Conservation (phyloP, 768 basidiomycete species). For the Cyclocybe aegerita region DNA sequence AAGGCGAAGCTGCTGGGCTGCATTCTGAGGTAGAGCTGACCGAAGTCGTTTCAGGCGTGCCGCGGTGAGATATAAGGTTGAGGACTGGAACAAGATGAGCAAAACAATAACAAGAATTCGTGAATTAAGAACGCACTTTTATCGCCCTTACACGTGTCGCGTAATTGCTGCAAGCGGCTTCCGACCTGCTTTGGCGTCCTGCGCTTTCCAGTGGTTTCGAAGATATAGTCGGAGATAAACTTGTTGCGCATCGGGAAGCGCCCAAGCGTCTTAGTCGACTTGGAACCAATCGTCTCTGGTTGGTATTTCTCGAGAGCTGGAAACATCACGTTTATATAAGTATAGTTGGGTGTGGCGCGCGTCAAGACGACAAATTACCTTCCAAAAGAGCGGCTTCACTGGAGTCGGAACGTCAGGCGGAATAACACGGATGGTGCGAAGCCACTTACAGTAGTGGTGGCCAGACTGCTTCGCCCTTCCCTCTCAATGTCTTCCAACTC, state of each 20-base stretch:
- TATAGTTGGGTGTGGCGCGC: not conserved
- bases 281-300: slow-evolving; percentile 50
- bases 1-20: slow-evolving; percentile 15
- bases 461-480: slow-evolving; percentile 71
- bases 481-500: slow-evolving; percentile 75
- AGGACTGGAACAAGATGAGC: slow-evolving; percentile 20
- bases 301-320: slow-evolving; percentile 65
- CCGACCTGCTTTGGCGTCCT: slow-evolving; percentile 79
- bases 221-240: slow-evolving; percentile 77
- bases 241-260: slow-evolving; percentile 78
- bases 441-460: slow-evolving; percentile 55
- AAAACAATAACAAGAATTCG: not conserved
- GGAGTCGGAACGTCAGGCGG: not conserved
- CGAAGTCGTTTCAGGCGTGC: slow-evolving; percentile 11
- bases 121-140: slow-evolving; percentile 23
- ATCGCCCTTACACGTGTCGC: slow-evolving; percentile 61
- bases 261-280: slow-evolving; percentile 61
- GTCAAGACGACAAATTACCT: slow-evolving; percentile 37
- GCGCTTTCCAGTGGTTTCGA: slow-evolving; percentile 57
- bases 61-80: slow-evolving; percentile 26
- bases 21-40: slow-evolving; percentile 15
- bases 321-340: not conserved
- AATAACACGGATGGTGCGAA: slow-evolving; percentile 1
- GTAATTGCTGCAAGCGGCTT: slow-evolving; percentile 73
- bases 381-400: slow-evolving; percentile 68